Evolutionary conservation across 805 yeast species (phyloP).

Genomic region (Grigorovia jiainica): DNA sequence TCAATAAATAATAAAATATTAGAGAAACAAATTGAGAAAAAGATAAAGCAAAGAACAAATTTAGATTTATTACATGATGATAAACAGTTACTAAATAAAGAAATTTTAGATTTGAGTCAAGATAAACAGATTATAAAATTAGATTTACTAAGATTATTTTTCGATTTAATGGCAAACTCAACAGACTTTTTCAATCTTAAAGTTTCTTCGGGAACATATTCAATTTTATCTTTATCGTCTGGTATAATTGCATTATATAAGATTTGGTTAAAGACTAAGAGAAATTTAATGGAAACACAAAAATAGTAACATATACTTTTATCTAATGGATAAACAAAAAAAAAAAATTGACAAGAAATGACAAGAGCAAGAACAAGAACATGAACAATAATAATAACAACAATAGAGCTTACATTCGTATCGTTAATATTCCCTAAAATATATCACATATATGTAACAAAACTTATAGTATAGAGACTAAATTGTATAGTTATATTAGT

Average conservation of each 20-base stretch:
- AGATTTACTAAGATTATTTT: conserved; percentile 35
- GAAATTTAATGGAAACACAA: background rate
- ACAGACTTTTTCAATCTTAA: conserved; percentile 37
- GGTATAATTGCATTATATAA: conserved; percentile 24
- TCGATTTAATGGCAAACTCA: conserved; percentile 41
- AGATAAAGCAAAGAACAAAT: conserved; percentile 37
- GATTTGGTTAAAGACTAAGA: conserved; percentile 21
- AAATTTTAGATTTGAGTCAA: conserved; percentile 5
- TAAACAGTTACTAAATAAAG: background rate
- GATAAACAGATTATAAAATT: conserved; percentile 31
- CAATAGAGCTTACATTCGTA: too few species aligned
- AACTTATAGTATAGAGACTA: too few species aligned
- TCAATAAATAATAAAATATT: conserved; percentile 4
- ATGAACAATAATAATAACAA: background rate
- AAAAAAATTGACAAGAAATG: background rate
- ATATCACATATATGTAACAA: too few species aligned
- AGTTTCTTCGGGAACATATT: conserved; percentile 25
- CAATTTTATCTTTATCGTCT: conserved; percentile 23
- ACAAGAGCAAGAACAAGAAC: background rate
- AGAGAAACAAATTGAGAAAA: conserved; percentile 33
- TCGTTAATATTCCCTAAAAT: too few species aligned
- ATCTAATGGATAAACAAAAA: background rate
- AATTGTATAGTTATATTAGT: too few species aligned
- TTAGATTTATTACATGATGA: conserved; percentile 6
- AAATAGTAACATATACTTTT: background rate